A percentile compares a stretch with the other conserved stretches of the same genome.
Conservation (phyloP, 2,329 filamentous ascomycete species). For the Ceratocystis alfenasii region DNA sequence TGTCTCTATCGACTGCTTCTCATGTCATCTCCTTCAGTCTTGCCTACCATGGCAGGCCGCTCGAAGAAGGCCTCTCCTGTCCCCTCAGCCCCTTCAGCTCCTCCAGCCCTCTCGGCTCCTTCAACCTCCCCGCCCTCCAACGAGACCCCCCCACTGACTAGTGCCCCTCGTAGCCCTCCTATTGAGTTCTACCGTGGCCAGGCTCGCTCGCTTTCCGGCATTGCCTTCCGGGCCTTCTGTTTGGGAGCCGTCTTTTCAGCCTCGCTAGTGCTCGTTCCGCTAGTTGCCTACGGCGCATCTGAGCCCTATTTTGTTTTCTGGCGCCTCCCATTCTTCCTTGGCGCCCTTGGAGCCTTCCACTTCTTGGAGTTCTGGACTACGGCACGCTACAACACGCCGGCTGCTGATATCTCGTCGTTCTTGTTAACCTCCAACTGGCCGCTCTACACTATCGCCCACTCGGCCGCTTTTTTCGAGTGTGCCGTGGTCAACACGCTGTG, state of each 20-base stretch:
- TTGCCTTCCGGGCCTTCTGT: constrained; percentile 46
- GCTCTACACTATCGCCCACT: constrained; percentile 73
- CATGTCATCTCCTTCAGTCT: too few relatives aligned
- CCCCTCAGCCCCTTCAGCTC: neutral
- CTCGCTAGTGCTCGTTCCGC: constrained; percentile 26
- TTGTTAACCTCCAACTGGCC: constrained; percentile 75
- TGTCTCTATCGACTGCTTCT: too few relatives aligned
- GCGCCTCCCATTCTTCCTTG: constrained; percentile 55
- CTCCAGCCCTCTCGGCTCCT: neutral
- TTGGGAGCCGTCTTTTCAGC: constrained; percentile 38
- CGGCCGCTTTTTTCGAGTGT: constrained; percentile 61
- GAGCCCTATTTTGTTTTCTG: constrained; percentile 35
- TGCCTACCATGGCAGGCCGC: too few relatives aligned
- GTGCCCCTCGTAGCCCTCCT: neutral
- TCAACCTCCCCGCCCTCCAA: neutral
- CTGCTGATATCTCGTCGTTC: constrained; percentile 63
- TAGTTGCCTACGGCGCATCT: constrained; percentile 25
- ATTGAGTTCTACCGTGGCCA: constrained; percentile 35
- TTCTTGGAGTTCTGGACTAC: constrained; percentile 95
- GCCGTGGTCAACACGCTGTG: constrained; percentile 47
- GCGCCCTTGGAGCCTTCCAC: constrained; percentile 67
- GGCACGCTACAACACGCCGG: constrained; percentile 65
- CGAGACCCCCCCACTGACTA: neutral
- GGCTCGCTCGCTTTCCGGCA: constrained; percentile 46
- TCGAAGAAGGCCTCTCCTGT: neutral